Evolutionary conservation across 352 stramenopile genomes (phyloP).

Genomic region (Globisporangium camurandrum): DNA sequence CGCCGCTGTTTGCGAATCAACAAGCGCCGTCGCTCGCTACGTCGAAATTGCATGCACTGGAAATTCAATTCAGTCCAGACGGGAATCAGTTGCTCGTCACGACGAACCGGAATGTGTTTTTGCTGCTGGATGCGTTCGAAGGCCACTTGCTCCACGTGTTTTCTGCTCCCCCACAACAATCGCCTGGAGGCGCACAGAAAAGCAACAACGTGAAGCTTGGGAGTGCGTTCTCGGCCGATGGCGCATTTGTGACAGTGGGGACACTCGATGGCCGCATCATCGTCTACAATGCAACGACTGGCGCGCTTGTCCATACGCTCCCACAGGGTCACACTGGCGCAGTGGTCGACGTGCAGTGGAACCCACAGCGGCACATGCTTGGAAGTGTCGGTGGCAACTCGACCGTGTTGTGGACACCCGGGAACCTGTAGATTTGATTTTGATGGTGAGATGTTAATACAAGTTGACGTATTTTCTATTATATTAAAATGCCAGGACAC

Average conservation of each 20-base stretch:
- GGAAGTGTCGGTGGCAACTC: conserved; percentile 66
- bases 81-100: conserved; percentile 79
- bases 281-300: conserved; percentile 53
- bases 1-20: conserved; percentile 48
- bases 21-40: conserved; percentile 44
- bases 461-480: no score
- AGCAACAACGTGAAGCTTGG: conserved; percentile 40
- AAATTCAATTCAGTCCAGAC: conserved; percentile 82
- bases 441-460: no score
- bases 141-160: conserved; percentile 72
- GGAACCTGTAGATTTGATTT: conserved; percentile 9
- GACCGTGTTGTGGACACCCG: conserved; percentile 63
- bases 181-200: neutral
- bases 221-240: conserved; percentile 63
- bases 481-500: no score
- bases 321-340: conserved; percentile 54
- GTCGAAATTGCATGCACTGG: conserved; percentile 63
- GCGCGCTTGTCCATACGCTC: conserved; percentile 50
- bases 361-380: conserved; percentile 77
- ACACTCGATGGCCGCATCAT: conserved; percentile 68
- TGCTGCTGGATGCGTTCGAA: conserved; percentile 83
- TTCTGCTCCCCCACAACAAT: conserved; percentile 30
- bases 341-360: conserved; percentile 70
- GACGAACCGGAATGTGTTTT: conserved; percentile 71
- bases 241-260: conserved; percentile 62